phyloP scores from a whole-genome alignment of 129 eudicot species.

The Lonicera japonica region DNA sequence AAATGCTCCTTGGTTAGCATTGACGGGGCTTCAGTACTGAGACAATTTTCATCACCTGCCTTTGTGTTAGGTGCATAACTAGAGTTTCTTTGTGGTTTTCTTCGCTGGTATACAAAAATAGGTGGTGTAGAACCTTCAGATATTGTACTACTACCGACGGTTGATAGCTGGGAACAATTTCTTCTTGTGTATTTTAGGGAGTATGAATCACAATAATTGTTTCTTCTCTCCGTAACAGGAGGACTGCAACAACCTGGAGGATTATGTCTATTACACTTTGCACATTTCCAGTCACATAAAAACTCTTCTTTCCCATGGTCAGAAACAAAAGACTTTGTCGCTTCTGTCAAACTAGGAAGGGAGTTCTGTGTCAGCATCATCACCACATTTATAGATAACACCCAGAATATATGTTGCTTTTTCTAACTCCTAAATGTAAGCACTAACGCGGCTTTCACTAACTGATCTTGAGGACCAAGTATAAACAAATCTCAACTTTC shows the following conservation, averaged over 20 bases:
- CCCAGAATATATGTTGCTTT: background rate
- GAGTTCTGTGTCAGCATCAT: constrained; percentile 43
- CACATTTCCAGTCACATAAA: constrained; percentile 21
- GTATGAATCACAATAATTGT: constrained; percentile 12
- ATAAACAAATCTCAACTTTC: background rate
- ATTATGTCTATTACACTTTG: constrained; percentile 3
- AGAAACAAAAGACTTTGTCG: constrained; percentile 18
- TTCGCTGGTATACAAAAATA: constrained; percentile 41
- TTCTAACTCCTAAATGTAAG: background rate
- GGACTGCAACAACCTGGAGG: too few relatives aligned
- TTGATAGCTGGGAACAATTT: constrained; percentile 42
- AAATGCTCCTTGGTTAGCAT: constrained; percentile 8
- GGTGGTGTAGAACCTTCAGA: constrained; percentile 38
- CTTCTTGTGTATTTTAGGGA: constrained; percentile 23
- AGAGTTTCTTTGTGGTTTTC: constrained; percentile 24
- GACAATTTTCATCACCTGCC: constrained; percentile 10
- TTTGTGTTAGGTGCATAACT: constrained; percentile 7
- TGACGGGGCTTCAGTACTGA: constrained; percentile 24
- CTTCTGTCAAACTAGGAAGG: constrained; percentile 29
- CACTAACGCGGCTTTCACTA: background rate
- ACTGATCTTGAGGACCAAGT: background rate
- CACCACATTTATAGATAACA: background rate
- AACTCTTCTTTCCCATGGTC: constrained; percentile 26
- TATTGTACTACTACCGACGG: constrained; percentile 14
- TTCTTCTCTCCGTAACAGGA: too few relatives aligned